Percentiles rank a stretch among this genome's conserved stretches.
Evolutionary conservation across 2,329 filamentous ascomycete species (phyloP).

Genomic region (Ramularia endophylla): DNA sequence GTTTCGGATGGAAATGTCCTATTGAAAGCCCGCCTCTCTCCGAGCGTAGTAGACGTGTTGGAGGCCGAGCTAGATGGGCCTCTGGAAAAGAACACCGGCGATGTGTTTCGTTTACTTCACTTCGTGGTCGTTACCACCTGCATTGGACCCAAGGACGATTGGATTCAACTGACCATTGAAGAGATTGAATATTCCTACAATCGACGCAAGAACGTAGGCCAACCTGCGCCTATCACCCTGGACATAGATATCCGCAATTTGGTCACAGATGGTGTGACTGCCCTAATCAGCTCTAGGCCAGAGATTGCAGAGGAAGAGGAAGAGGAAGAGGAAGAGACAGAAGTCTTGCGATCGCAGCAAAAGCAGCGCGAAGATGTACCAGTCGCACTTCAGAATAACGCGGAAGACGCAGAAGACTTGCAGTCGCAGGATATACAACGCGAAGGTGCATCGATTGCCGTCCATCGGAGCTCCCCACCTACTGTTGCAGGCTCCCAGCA

Average conservation of each 20-base stretch:
- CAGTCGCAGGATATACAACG: neutral
- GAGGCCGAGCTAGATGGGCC: conserved; percentile 17
- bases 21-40: conserved; percentile 22
- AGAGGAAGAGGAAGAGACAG: too few relatives aligned
- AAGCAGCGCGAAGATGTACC: neutral
- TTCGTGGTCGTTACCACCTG: conserved; percentile 25
- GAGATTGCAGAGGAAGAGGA: conserved; percentile 7
- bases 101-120: conserved; percentile 20
- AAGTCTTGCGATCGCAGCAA: neutral
- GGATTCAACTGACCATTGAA: conserved; percentile 24
- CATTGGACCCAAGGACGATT: conserved; percentile 21
- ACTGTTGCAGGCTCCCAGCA: neutral
- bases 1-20: conserved; percentile 24
- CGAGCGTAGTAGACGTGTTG: conserved; percentile 16
- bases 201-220: conserved; percentile 19
- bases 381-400: conserved; percentile 6
- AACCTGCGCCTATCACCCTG: conserved; percentile 16
- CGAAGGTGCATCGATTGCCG: conserved; percentile 1
- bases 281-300: too few relatives aligned
- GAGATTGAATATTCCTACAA: conserved; percentile 24
- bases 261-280: conserved; percentile 11
- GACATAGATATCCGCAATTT: conserved; percentile 12
- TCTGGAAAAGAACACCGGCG: conserved; percentile 19
- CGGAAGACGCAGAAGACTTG: neutral
- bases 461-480: conserved; percentile 4